A percentile compares a stretch with the other conserved stretches of the same genome.
Conservation (phyloP, 2,329 filamentous ascomycete genomes). For the Raffaelea ambrosiae region DNA sequence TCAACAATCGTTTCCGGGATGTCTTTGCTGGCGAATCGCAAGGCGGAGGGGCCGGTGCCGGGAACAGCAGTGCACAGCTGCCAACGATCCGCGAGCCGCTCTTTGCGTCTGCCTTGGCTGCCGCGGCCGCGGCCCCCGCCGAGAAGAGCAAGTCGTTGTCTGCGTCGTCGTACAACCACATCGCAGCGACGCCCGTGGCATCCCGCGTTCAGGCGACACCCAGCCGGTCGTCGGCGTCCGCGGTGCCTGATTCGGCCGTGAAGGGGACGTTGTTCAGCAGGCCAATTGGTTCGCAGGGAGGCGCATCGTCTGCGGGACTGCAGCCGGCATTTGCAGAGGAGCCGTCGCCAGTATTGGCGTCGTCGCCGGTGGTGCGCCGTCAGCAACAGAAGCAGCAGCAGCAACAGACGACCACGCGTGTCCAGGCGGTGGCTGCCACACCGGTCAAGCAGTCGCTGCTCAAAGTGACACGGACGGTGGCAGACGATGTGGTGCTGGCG, state of each 20-base stretch:
- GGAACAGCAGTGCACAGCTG: too few species aligned
- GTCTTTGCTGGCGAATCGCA: slow-evolving; percentile 28
- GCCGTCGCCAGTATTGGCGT: background rate
- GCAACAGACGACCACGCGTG: too few species aligned
- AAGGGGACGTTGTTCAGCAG: background rate
- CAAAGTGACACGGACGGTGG: background rate
- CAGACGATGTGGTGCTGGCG: slow-evolving; percentile 7
- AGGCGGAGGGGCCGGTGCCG: too few species aligned
- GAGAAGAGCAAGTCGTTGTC: background rate
- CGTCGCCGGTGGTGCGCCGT: background rate
- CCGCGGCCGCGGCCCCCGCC: too few species aligned
- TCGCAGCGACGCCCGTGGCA: slow-evolving; percentile 13
- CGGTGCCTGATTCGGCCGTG: slow-evolving; percentile 9
- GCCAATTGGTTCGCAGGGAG: background rate
- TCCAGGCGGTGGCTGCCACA: too few species aligned
- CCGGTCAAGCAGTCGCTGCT: too few species aligned
- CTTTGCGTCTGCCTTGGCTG: too few species aligned
- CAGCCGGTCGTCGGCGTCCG: slow-evolving; percentile 2
- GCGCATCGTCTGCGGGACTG: too few species aligned
- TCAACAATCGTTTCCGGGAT: slow-evolving; percentile 45
- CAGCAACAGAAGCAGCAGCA: too few species aligned
- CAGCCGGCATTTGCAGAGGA: background rate
- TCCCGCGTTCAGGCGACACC: slow-evolving; percentile 18
- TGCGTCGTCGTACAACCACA: slow-evolving; percentile 10
- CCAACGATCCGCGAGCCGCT: background rate